Base-by-base conservation (phyloP, 176 grass and related monocot genomes). In the Elymus sibiricus region DNA sequence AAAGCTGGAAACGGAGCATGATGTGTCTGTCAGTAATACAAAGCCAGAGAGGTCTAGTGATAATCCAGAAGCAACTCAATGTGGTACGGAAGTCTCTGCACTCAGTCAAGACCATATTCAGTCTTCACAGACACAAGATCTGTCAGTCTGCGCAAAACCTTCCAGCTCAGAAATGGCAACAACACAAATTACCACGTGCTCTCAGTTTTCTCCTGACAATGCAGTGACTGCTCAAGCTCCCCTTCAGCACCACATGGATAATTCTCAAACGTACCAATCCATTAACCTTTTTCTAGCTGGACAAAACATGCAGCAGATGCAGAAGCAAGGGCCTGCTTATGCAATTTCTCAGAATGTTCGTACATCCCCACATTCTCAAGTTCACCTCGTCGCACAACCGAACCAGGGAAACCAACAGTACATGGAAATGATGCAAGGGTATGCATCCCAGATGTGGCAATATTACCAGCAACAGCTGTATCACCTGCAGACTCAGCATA, bases 381-480 rank as follows among this genome's bases (percentile, higher is more conserved):
- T 72, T 81, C 86, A 87, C 79, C 35, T 83, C 38, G 65, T 79
- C 88, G 31, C 65, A 74, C 80, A 88, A 47, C 55, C 76, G 65
- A 79, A 84, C 60, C 80, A 84, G 44, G 83, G 49, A 78, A 86
- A 84, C 51, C 87, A 95, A 49, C 93, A 92, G 29, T 79, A 87
- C 83, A 27, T 84, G 59, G 90, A 90, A 84, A 89, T 59, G 65
- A 81, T 80, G 59, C 89, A 95, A 89, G 89, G 88, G 64, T 88
- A 88, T 88, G 39, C 85, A 85, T 87, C 91, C 58, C 93, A 95
- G 64, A 94, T 92, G 84, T 89, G 93, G 96, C 86, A 95, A 78
- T 94, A 98, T 88, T 94, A 95, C 78, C 96, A 98, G 86, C 91
- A 97, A 59, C 95, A 97, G 68, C 43, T 97, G 61, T 92, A 87